Evolutionary conservation across 1,284 basidiomycete species (phyloP), one percentile per base, ranked within the genome.

Genomic region (Exobasidium cylindrosporum): DNA sequence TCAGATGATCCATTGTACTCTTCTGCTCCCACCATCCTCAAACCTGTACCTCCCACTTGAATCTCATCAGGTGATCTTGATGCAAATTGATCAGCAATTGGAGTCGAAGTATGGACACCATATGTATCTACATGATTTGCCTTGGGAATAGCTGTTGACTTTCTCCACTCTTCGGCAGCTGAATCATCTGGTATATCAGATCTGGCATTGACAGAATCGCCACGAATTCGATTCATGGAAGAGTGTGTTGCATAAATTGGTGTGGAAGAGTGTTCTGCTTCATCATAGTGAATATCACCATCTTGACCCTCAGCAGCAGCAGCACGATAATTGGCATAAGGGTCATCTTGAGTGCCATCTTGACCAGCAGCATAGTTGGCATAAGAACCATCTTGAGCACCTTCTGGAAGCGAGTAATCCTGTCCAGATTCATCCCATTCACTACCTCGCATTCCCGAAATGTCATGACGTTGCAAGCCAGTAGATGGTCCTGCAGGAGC

Each of bases 401-500:
- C 57, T 13, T 47, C 40, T 7, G 35, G 4, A 46, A 50, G 13
- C 14, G 43, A 11, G 14, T 45, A 47, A 62, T 63, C 1, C 43
- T 58, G 14, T 64, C 66, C 40, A 66, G 67, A 13, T 63, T 68
- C 45, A 54, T 63, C 52, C 64, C 60, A 46, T 49, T 54, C 47
- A 63, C 28, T 46, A 66, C 60, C 5, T 59, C 47, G 13, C 64
- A 68, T 1, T 24, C 55, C n/a, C 6, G 14, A 26, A 5, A 26
- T 31, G 40, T 44, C 26, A n/a, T 52, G 62, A 21, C 47, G n/a
- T 5, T 50, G n/a, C 26, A 50, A 14, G 24, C 67, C 68, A 5
- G 54, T 57, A 2, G 68, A 72, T 29, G 62, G 66, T 5, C 62
- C 69, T 40, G 17, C 17, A 4, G 72, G 72, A 24, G 63, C 58